Evolutionary conservation across 2,329 filamentous ascomycete genomes (phyloP).

Genomic region (Tolypocladium pustulatum): DNA sequence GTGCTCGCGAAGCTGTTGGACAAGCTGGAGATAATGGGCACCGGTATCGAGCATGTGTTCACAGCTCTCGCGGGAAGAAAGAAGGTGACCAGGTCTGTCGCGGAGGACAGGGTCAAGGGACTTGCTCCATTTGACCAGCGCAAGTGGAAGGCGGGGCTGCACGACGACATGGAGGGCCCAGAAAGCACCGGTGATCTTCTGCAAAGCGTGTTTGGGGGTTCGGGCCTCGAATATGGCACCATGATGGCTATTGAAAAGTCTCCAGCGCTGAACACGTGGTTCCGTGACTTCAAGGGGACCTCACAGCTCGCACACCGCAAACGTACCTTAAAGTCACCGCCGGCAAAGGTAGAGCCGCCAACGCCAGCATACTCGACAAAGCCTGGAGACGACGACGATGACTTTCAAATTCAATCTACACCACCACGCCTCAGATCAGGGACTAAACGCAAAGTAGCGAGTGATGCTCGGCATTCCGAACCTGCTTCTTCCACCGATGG

Average conservation of each 20-base stretch:
- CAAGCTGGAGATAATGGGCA: slow-evolving; percentile 42
- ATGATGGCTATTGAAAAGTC: slow-evolving; percentile 20
- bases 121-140: slow-evolving; percentile 35
- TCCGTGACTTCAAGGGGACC: slow-evolving; percentile 29
- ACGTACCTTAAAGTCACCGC: slow-evolving; percentile 5
- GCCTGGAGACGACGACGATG: slow-evolving; percentile 33
- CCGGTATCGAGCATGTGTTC: slow-evolving; percentile 43
- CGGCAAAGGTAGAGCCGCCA: slow-evolving; percentile 3
- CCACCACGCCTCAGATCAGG: slow-evolving; percentile 26
- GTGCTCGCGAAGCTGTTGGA: slow-evolving; percentile 40
- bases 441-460: slow-evolving; percentile 10
- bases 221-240: slow-evolving; percentile 18
- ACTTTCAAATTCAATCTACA: slow-evolving; percentile 41
- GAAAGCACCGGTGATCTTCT: slow-evolving; percentile 27
- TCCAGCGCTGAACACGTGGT: slow-evolving; percentile 35
- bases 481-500: slow-evolving; percentile 23
- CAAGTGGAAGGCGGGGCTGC: slow-evolving; percentile 25
- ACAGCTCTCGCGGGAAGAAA: slow-evolving; percentile 37
- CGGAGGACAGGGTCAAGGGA: slow-evolving; percentile 39
- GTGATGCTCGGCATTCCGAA: slow-evolving; percentile 8
- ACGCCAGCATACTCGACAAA: slow-evolving; percentile 8
- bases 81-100: slow-evolving; percentile 30
- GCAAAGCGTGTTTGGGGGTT: slow-evolving; percentile 27
- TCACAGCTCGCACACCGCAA: slow-evolving; percentile 11
- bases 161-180: slow-evolving; percentile 12